Conservation (phyloP, 768 basidiomycete species). For the Tylopilus intermedius region DNA sequence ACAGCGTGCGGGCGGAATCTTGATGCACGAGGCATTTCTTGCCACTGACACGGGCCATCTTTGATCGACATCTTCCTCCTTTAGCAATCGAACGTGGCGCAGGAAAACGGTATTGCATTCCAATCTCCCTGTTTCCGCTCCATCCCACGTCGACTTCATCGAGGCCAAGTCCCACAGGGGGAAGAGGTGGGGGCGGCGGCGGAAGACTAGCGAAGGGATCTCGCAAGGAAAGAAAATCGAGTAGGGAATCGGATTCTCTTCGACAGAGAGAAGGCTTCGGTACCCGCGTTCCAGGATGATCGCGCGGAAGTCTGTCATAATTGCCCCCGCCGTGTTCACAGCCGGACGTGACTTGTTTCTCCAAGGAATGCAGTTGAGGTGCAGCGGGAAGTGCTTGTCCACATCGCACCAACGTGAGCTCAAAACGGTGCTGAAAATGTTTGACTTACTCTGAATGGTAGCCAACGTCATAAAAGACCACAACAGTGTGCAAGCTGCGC, state of each 20-base stretch:
- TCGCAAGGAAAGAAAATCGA: conserved; percentile 32
- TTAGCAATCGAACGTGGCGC: conserved; percentile 30
- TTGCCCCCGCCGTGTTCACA: conserved; percentile 1
- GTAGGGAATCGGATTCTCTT: conserved; percentile 23
- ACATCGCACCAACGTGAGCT: background rate
- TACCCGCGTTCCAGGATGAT: conserved; percentile 1
- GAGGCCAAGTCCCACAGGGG: conserved; percentile 25
- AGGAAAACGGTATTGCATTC: conserved; percentile 30
- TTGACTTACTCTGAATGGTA: conserved; percentile 23
- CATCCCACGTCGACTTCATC: conserved; percentile 27
- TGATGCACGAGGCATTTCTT: conserved; percentile 24
- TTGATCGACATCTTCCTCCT: conserved; percentile 19
- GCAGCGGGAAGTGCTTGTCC: conserved; percentile 21
- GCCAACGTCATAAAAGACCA: conserved; percentile 22
- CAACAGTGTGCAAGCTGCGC: conserved; percentile 17
- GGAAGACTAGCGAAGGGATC: conserved; percentile 32
- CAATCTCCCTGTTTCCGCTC: conserved; percentile 22
- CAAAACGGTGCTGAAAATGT: background rate
- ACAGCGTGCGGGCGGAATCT: conserved; percentile 23
- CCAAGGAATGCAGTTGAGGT: conserved; percentile 7
- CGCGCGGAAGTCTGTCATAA: background rate
- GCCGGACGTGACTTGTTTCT: background rate
- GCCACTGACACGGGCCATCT: conserved; percentile 12
- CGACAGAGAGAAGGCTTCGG: conserved; percentile 20
- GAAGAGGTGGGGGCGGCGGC: conserved; percentile 30